phyloP scores from a whole-genome alignment of 2,329 filamentous ascomycete genomes.

The Aspergillus candidus region DNA sequence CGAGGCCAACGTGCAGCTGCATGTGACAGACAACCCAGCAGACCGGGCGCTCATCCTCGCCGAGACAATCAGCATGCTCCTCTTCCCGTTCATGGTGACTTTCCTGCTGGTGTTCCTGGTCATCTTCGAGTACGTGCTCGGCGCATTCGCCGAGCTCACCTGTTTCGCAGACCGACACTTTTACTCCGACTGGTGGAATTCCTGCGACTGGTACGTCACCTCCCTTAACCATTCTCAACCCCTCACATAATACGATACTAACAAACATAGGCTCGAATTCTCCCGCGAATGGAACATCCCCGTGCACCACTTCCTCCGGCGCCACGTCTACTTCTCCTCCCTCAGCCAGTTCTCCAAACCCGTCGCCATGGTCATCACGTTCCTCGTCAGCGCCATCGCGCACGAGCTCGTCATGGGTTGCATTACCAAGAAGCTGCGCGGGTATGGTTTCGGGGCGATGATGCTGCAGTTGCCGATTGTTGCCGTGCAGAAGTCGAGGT shows the following conservation, averaged over 20 bases:
- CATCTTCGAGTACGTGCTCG: constrained; percentile 95
- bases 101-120: constrained; percentile 94
- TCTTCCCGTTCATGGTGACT: constrained; percentile 96
- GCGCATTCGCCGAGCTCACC: constrained; percentile 90
- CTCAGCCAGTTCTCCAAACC: constrained; percentile 68
- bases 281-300: constrained; percentile 96
- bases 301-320: constrained; percentile 88
- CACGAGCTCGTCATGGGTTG: constrained; percentile 97
- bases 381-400: constrained; percentile 79
- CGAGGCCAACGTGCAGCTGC: constrained; percentile 58
- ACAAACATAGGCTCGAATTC: constrained; percentile 69
- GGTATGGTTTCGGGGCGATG: constrained; percentile 90
- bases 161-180: constrained; percentile 91
- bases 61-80: constrained; percentile 82
- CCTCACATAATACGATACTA: too few relatives aligned
- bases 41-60: constrained; percentile 75
- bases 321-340: constrained; percentile 87
- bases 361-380: constrained; percentile 81
- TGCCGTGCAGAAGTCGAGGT: constrained; percentile 75
- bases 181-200: constrained; percentile 71
- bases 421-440: constrained; percentile 92
- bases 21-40: constrained; percentile 42
- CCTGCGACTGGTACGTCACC: constrained; percentile 41
- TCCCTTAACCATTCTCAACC: too few relatives aligned
- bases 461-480: constrained; percentile 97